Evolutionary conservation across 305 asterid genomes (phyloP).

Genomic region (Coffea humblotiana): DNA sequence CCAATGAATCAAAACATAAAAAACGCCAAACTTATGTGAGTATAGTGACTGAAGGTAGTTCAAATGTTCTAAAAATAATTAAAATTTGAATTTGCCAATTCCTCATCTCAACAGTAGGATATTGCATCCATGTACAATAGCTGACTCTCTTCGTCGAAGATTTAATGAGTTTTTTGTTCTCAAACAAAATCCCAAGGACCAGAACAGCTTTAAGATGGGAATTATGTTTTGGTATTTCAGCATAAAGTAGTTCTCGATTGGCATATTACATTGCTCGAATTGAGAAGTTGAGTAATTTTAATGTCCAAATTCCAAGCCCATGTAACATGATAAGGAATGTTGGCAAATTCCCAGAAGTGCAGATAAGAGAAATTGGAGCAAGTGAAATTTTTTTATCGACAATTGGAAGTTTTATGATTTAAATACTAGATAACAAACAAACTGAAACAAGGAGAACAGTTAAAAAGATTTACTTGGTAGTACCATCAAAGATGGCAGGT

Average conservation of each 20-base stretch:
- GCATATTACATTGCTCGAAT: no score
- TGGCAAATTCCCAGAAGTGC: not conserved
- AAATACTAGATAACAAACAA: no score
- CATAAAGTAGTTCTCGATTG: not conserved
- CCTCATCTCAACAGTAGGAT: not conserved
- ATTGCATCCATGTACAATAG: not conserved
- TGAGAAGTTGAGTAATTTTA: no score
- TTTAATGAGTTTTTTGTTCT: not conserved
- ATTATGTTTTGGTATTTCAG: not conserved
- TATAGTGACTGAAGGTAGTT: not conserved
- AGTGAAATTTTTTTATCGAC: no score
- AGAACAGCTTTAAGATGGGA: not conserved
- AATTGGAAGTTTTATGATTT: no score
- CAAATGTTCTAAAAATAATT: not conserved
- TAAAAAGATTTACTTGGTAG: constrained; percentile 54
- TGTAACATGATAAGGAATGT: no score
- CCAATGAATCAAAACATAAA: not conserved
- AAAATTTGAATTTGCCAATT: not conserved
- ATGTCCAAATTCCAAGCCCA: not conserved
- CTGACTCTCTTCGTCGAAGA: not conserved
- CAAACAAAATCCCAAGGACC: not conserved
- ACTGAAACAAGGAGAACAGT: not conserved
- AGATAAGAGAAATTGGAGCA: not conserved
- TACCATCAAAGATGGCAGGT: constrained; percentile 81
- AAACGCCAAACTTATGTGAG: not conserved